Conservation (phyloP, 1,284 basidiomycete species). For the Apiotrichum porosum region DNA sequence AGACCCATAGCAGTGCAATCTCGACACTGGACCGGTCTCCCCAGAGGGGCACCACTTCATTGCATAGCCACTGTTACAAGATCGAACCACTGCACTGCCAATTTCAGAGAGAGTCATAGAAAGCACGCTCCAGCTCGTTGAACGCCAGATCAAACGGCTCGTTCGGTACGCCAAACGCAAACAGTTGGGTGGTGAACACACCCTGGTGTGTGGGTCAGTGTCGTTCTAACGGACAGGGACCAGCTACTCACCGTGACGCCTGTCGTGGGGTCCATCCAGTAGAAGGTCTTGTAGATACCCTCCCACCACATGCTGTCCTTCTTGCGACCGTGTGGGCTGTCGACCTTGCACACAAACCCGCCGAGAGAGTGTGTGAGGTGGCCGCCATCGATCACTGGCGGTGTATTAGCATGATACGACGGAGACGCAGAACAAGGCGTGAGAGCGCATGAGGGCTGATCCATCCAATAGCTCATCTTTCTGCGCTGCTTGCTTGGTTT, state of each 20-base stretch:
- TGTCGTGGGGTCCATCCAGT: constrained; percentile 33
- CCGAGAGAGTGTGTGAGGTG: constrained; percentile 21
- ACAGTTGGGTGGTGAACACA: constrained; percentile 22
- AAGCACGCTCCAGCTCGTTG: constrained; percentile 27
- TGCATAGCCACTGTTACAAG: no score
- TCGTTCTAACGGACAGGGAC: no score
- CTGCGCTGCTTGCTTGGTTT: no score
- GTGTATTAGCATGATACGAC: no score
- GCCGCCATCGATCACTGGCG: neutral
- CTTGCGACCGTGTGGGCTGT: constrained; percentile 21
- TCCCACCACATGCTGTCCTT: constrained; percentile 25
- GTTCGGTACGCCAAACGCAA: constrained; percentile 7
- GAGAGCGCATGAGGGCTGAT: no score
- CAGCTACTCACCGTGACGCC: constrained; percentile 26
- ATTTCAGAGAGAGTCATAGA: no score
- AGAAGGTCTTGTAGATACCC: constrained; percentile 31
- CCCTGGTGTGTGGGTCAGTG: constrained; percentile 10
- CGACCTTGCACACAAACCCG: constrained; percentile 10
- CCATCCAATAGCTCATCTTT: no score
- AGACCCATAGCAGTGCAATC: no score
- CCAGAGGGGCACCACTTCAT: no score
- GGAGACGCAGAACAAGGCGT: no score
- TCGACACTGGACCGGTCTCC: no score
- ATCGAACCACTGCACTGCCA: no score
- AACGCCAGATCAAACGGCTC: constrained; percentile 18